These are phyloP conservation scores for Lotmaria passim DNA, from an alignment of 208 protist genomes.

Conservation along the genomic window DNA sequence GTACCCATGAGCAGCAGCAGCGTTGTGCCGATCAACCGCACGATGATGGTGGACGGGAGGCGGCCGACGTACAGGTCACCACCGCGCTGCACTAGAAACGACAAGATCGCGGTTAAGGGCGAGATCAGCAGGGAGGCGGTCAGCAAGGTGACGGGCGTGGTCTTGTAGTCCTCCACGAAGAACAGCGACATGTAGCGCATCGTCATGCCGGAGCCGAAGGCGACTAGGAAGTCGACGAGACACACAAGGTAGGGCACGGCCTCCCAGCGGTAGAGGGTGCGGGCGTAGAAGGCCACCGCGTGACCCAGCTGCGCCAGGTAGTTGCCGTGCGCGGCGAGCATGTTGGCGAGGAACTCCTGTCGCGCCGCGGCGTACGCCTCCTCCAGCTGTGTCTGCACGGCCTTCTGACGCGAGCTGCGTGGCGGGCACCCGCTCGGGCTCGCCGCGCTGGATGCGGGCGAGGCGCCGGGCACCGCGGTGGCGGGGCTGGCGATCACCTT, in stretches of 20 bases:
- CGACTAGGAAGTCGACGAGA: slow-evolving; percentile 49
- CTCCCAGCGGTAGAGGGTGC: slow-evolving; percentile 16
- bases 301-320: slow-evolving; percentile 1
- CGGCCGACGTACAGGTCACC: slow-evolving; percentile 31
- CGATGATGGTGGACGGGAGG: slow-evolving; percentile 37
- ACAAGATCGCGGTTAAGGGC: slow-evolving; percentile 21
- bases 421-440: slow-evolving; percentile 10
- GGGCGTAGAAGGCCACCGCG: slow-evolving; percentile 1
- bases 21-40: slow-evolving; percentile 44
- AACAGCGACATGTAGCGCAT: slow-evolving; percentile 53
- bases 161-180: slow-evolving; percentile 43
- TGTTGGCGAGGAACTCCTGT: slow-evolving; percentile 10
- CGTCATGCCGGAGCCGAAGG: slow-evolving; percentile 57
- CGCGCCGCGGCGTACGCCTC: slow-evolving; percentile 5
- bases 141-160: slow-evolving; percentile 33
- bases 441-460: slow-evolving; percentile 2
- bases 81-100: slow-evolving; percentile 23
- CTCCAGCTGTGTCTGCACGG: slow-evolving; percentile 23
- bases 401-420: slow-evolving; percentile 12
- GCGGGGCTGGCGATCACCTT: not conserved
- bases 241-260: slow-evolving; percentile 62
- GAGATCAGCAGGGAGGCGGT: slow-evolving; percentile 28
- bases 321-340: slow-evolving; percentile 4
- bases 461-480: not conserved
- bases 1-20: slow-evolving; percentile 39